Base-by-base conservation (phyloP, 768 basidiomycete species). In the Pisolithus albus region DNA sequence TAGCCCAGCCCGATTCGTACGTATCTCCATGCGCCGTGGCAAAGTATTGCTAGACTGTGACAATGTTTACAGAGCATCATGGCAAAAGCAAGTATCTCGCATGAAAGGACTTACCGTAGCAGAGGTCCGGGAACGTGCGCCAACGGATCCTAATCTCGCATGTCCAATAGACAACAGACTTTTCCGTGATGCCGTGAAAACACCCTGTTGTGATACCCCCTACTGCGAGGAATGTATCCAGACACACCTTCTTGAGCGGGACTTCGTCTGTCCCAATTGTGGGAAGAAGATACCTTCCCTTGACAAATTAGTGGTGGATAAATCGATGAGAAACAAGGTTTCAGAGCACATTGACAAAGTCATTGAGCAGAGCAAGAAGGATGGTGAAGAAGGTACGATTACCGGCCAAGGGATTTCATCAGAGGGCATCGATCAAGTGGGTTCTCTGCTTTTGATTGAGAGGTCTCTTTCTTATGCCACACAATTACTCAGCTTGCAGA, bases 181-280 rank as follows among this genome's bases (percentile, higher is more conserved):
- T 30, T 84, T 96, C 68, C 86, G 88, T 59, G 92, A 97, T 63
- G 92, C 94, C 43, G 89, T 95, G 64, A 88, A 89, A 70, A 94
- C 92, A 3, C 95, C 96, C 2, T 97, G 95, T 70, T 98, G 95
- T 74, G 82, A 80, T 59, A 90, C 85, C 39, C 63, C 79, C 11
- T 99, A 89, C 70, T 97, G 95, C 76, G 94, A 98, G 70, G 95
- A 98, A 68, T 97, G 95, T 72, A 89, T 99, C 56, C 89, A 94
- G 67, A 92, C 89, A 40, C 80, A 94, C 69, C 76, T 99, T 47
- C 80, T 95, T 56, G 95, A 98, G 67, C 83, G 90, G 69, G 93
- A 96, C 73, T 98, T 98, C 68, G 73, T 86, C 52, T 98, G 95
- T 70, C 94, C 92, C 7, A 83, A 84, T 58, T 98, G 96, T 68